Base-by-base conservation (phyloP, 2,329 filamentous ascomycete species). In the Chaetomium olivaceum region DNA sequence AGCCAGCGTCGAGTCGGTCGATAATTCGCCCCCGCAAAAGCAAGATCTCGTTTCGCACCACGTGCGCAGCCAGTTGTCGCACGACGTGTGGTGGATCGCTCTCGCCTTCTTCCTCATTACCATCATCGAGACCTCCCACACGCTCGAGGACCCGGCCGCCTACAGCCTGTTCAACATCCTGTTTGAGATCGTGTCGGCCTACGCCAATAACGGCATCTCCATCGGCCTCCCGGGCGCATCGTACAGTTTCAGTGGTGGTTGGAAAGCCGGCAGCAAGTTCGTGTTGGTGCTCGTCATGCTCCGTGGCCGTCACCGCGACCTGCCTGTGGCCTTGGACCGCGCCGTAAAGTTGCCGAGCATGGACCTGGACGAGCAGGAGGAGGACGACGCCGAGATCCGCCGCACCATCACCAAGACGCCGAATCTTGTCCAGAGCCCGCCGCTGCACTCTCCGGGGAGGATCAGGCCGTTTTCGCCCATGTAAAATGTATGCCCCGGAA, bases 51-150 rank as follows among this genome's bases (percentile, higher is more conserved):
- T 78, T 70, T 84, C 85, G 70, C 79, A 83, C 65, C 86, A 89
- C 72, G 77, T 89, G 14, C 82, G 84, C 31, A 82, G 82, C 23
- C 87, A 89, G 71, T 80, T 89, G 3, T 83, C 85, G 12, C 87
- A 89, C 73, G 87, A 90, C 70, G 77, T 89, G 14, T 89, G 87
- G 87, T 88, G 83, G 80, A 81, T 89, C 14, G 82, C 85, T 1
- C 74, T 89, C 1, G 85, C 85, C 0, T 81, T 87, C 9, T 78
- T 89, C 21, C 76, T 86, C 25, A 87, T 89, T 65, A 79, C 81
- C 46, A 83, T 84, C 65, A 85, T 87, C 56, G 87, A 89, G 73
- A 83, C 83, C 1, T 76, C 77, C 7, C 81, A 85, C 64, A 86
- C 85, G 65, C 74, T 81, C 1, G 73, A 75, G 19, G 81, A 87